Conservation (phyloP, 2,329 filamentous ascomycete species). For the Calonectria multiphialidica region DNA sequence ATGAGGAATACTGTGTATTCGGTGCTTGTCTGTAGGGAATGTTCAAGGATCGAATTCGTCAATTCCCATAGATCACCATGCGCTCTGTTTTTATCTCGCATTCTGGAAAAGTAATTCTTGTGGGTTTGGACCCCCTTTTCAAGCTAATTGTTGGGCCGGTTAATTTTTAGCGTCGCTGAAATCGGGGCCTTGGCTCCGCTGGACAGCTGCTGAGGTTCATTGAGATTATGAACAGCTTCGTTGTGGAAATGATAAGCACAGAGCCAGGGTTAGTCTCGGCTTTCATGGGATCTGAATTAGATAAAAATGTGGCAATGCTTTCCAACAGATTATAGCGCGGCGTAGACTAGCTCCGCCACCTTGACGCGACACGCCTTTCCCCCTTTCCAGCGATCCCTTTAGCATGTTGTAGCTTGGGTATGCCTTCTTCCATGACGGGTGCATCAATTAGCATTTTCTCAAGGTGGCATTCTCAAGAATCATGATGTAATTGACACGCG, state of each 20-base stretch:
- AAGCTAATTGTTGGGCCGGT: not conserved
- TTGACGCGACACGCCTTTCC: too few species aligned
- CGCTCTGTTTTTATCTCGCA: not conserved
- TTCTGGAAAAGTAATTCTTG: not conserved
- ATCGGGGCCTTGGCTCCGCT: not conserved
- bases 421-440: too few species aligned
- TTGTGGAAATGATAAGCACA: not conserved
- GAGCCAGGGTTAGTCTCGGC: not conserved
- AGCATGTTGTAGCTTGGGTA: not conserved
- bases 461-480: not conserved
- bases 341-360: not conserved
- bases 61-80: not conserved
- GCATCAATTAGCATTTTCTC: not conserved
- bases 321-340: not conserved
- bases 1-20: too few species aligned
- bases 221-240: not conserved
- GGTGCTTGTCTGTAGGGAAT: too few species aligned
- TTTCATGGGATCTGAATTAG: not conserved
- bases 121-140: not conserved
- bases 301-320: not conserved
- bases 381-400: not conserved
- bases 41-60: not conserved
- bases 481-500: slow-evolving; percentile 3
- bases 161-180: not conserved
- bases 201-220: not conserved